Base-by-base conservation (phyloP, 1,284 basidiomycete species). In the Heterobasidion annosum region DNA sequence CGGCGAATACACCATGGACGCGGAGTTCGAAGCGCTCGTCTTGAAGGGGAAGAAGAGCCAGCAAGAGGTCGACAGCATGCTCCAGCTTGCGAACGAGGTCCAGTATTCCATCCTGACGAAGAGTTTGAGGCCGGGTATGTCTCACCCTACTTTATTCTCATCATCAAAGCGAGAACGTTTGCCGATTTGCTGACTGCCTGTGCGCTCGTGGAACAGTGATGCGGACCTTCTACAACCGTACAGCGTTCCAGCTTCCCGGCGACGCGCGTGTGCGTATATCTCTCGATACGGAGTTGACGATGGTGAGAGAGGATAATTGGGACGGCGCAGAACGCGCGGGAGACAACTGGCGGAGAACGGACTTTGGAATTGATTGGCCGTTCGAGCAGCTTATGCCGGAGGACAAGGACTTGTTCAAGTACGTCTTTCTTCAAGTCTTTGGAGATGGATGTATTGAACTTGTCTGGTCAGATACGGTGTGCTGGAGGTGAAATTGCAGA, bases 171-270 rank as follows among this genome's bases (percentile, higher is more conserved):
- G 25, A 25, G 25, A 25, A 25, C 5, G 25, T 25, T 25, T 4
- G 25, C 25, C 3, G 25, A 25, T 25, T 25, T 25, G 25, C 25
- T 25, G 25, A 25, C 25, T 25, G 25, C 25, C 25, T 25, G 47
- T 34, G 25, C 25, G 43, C 13, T 46, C 33, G 8, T 8, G 15
- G 16, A 10, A 51, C 64, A 86, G 96, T 98, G 45, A 88, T 98
- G 88, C 83, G 96, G 35, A 93, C 94, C n/a, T 99, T 98, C 74
- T 99, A 99, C 76, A 98, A 98, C 68, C 89, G 96, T 52, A 99
- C 97, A 8, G 96, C 96, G 0, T 99, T 99, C 79, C 96, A 99
- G 72, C 82, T 99, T 25, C 97, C 97, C 8, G 96, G 97, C 18
- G 97, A 99, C 66, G 96, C 97, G 32, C 85, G 93, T 48, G 96